A percentile compares a stretch with the other conserved stretches of the same genome.
phyloP scores from a whole-genome alignment of 164 flowering plant species.

The Buxus sempervirens region DNA sequence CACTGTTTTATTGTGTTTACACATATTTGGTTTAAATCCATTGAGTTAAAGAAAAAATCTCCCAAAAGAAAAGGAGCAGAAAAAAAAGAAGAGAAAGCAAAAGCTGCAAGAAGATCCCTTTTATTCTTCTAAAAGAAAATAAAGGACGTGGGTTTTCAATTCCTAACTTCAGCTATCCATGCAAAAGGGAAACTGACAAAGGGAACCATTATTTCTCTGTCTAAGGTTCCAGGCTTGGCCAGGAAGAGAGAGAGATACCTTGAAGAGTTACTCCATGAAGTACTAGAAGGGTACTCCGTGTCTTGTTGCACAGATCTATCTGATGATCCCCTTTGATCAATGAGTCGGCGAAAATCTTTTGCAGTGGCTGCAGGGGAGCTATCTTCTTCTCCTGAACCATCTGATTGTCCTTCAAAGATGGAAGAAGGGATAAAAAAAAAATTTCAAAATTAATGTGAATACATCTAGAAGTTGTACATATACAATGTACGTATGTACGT shows the following conservation, averaged over 20 bases:
- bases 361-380: constrained; percentile 18
- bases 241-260: constrained; percentile 29
- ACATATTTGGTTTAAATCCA: constrained; percentile 21
- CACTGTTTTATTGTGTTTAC: constrained; percentile 8
- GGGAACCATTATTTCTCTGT: constrained; percentile 3
- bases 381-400: constrained; percentile 71
- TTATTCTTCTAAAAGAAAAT: constrained; percentile 32
- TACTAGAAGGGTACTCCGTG: constrained; percentile 30
- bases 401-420: constrained; percentile 42
- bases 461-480: not conserved
- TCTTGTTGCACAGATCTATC: constrained; percentile 37
- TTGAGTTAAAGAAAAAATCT: constrained; percentile 22
- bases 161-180: constrained; percentile 26
- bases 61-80: constrained; percentile 7
- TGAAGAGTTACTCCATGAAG: constrained; percentile 53
- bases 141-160: constrained; percentile 33
- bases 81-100: constrained; percentile 22
- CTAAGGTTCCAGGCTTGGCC: not conserved
- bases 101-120: constrained; percentile 40
- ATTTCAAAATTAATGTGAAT: not conserved
- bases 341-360: constrained; percentile 11
- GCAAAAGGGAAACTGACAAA: constrained; percentile 27
- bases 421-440: not conserved
- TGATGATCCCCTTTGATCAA: constrained; percentile 30
- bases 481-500: not conserved